Conservation (phyloP, 345 rosid species). For the Citrus unshiu region DNA sequence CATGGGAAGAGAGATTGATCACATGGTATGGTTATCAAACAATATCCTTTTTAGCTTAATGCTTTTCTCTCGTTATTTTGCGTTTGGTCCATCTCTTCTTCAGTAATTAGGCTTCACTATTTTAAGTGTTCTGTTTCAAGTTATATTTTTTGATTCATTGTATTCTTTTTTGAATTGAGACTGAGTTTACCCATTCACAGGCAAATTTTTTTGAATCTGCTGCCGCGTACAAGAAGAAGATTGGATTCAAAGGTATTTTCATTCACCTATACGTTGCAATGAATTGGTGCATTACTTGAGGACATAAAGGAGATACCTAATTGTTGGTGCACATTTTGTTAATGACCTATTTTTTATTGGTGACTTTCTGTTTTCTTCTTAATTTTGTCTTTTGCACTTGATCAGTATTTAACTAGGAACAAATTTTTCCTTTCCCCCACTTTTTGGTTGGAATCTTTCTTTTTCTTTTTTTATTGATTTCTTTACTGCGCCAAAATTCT, state of each 20-base stretch:
- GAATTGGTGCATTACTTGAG: not conserved
- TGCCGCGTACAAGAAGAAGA: conserved; percentile 89
- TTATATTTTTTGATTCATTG: not conserved
- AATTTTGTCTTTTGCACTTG: not conserved
- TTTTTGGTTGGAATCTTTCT: not conserved
- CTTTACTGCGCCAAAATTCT: not conserved
- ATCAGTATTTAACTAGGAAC: not conserved
- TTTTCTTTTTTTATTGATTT: not conserved
- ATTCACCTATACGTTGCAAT: not conserved
- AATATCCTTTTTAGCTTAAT: not conserved
- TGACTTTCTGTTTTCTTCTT: not conserved
- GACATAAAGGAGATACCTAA: not conserved
- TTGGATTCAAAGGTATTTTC: conserved; percentile 78
- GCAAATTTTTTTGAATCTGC: conserved; percentile 84
- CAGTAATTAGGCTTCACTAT: not conserved
- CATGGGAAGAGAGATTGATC: conserved; percentile 93
- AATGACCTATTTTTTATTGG: not conserved
- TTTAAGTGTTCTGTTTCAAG: not conserved
- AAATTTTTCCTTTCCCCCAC: not conserved
- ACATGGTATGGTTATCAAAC: conserved; percentile 43
- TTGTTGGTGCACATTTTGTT: not conserved
- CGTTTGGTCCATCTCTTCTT: not conserved
- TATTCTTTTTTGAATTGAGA: not conserved
- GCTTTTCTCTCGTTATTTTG: not conserved
- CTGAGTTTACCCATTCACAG: conserved; percentile 26